Conservation (phyloP, 371 early-diverging fungal genomes). For the Mortierella sp. region DNA sequence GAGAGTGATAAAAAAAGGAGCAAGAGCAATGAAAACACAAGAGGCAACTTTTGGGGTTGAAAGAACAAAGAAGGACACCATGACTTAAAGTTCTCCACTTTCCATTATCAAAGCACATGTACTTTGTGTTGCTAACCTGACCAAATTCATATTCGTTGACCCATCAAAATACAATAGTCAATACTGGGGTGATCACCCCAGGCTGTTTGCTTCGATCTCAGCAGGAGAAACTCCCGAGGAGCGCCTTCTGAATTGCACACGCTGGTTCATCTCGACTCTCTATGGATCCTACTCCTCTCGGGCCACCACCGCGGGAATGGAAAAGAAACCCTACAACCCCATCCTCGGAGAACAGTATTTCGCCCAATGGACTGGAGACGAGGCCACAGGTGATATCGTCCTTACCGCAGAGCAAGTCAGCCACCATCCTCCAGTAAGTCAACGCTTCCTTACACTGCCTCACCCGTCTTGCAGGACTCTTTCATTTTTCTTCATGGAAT, state of each 20-base stretch:
- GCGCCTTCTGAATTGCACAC: slow-evolving; percentile 78
- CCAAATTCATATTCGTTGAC: background rate
- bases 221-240: slow-evolving; percentile 72
- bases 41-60: background rate
- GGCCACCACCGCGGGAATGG: slow-evolving; percentile 61
- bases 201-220: slow-evolving; percentile 73
- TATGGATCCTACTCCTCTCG: slow-evolving; percentile 76
- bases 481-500: background rate
- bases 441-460: background rate
- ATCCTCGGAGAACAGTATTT: slow-evolving; percentile 87
- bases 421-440: slow-evolving; percentile 84
- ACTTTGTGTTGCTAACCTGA: background rate
- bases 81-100: background rate
- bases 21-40: background rate
- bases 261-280: slow-evolving; percentile 85
- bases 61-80: background rate
- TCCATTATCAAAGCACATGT: background rate
- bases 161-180: slow-evolving; percentile 62
- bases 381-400: slow-evolving; percentile 69
- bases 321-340: slow-evolving; percentile 92
- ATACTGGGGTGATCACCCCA: slow-evolving; percentile 84
- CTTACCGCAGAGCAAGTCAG: slow-evolving; percentile 82
- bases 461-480: background rate
- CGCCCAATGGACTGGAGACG: slow-evolving; percentile 76
- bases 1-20: background rate